A percentile compares a stretch with the other conserved stretches of the same genome.
These are phyloP conservation scores for Eucalyptus viminalis DNA, from an alignment of 345 rosid species.

Conservation along the genomic window DNA sequence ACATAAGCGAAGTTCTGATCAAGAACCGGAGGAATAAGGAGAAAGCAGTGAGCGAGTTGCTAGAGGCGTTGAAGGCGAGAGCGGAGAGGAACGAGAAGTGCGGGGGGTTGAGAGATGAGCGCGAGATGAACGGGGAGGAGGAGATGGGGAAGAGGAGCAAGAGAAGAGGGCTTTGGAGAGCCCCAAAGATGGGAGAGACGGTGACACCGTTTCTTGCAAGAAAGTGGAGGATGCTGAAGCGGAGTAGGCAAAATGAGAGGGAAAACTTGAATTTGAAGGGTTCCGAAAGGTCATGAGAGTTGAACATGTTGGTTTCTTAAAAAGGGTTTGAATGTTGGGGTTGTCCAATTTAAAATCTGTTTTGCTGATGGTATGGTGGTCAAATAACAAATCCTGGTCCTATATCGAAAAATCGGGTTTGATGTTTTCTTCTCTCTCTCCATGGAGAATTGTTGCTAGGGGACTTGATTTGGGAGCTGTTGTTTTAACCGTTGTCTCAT, in stretches of 20 bases:
- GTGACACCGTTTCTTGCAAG: constrained; percentile 1
- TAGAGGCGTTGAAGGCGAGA: too few relatives aligned
- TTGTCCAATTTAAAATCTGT: too few relatives aligned
- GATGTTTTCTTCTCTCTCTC: not conserved
- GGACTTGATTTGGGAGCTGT: not conserved
- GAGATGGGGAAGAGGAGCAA: too few relatives aligned
- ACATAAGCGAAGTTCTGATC: too few relatives aligned
- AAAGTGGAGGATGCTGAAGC: not conserved
- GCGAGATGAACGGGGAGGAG: too few relatives aligned
- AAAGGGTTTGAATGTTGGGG: not conserved
- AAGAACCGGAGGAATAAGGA: too few relatives aligned
- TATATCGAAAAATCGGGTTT: too few relatives aligned
- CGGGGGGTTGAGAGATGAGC: too few relatives aligned
- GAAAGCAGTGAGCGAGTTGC: too few relatives aligned
- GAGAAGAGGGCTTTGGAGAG: not conserved
- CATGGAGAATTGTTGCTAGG: not conserved
- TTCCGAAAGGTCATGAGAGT: not conserved
- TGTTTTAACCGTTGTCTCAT: not conserved
- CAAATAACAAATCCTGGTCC: too few relatives aligned
- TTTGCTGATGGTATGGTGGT: too few relatives aligned
- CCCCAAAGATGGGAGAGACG: constrained; percentile 21
- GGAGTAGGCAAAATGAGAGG: not conserved
- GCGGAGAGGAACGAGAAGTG: too few relatives aligned
- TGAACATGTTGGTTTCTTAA: not conserved
- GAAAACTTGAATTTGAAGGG: not conserved